Evolutionary conservation across 129 eudicot species (phyloP).

Genomic region (Tagetes patula): DNA sequence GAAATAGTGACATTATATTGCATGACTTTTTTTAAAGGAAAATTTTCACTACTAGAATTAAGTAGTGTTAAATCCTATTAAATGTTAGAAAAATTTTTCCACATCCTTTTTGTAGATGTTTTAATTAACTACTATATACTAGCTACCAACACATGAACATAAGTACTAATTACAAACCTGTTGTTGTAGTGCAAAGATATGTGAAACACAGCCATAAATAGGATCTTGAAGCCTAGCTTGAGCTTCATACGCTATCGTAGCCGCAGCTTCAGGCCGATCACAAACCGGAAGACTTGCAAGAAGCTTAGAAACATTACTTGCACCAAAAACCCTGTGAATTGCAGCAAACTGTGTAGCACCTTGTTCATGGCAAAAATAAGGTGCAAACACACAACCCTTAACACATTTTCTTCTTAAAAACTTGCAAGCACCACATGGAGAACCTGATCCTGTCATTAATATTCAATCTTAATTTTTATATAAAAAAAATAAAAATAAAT

Average conservation of each 20-base stretch:
- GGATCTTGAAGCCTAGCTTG: constrained; percentile 98
- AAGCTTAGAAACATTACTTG: constrained; percentile 91
- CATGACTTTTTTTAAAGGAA: too few relatives aligned
- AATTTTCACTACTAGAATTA: too few relatives aligned
- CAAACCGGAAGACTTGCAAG: constrained; percentile 74
- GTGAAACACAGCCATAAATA: constrained; percentile 95
- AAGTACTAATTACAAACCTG: constrained; percentile 52
- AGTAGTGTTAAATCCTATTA: too few relatives aligned
- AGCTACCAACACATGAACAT: background rate
- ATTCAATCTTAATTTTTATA: background rate
- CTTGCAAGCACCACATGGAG: constrained; percentile 99
- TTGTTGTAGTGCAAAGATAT: constrained; percentile 92
- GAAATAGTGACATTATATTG: too few relatives aligned
- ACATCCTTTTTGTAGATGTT: too few relatives aligned
- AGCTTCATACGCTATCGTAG: constrained; percentile 91
- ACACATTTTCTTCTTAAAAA: constrained; percentile 94
- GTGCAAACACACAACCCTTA: constrained; percentile 95
- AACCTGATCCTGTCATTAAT: constrained; percentile 72
- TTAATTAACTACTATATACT: too few relatives aligned
- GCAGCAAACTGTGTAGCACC: constrained; percentile 95
- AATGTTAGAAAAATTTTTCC: too few relatives aligned
- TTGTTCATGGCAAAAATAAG: constrained; percentile 97
- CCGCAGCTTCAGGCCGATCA: constrained; percentile 94
- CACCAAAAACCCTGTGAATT: constrained; percentile 95
- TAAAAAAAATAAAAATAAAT: too few relatives aligned